Percentiles rank a stretch among this genome's conserved stretches.
phyloP scores from a whole-genome alignment of 345 rosid species.

The Euphorbia pulcherrima region DNA sequence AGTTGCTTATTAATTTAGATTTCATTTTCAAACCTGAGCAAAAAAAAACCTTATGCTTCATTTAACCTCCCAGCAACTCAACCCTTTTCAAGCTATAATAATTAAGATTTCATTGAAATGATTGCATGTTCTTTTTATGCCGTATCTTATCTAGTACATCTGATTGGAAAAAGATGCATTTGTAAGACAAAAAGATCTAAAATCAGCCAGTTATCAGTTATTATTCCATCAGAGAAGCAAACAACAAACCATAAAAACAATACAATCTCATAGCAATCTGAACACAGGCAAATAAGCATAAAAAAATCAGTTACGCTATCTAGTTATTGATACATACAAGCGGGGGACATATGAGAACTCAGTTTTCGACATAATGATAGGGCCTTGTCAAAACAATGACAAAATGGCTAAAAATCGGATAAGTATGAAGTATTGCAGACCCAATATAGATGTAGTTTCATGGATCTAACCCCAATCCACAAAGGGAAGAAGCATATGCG shows the following conservation, averaged over 20 bases:
- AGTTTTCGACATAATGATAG: not conserved
- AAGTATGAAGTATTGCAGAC: too few relatives aligned
- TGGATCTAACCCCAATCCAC: conserved; percentile 73
- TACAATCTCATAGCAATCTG: not conserved
- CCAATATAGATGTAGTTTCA: not conserved
- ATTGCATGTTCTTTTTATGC: not conserved
- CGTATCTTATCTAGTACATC: not conserved
- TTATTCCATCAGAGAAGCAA: not conserved
- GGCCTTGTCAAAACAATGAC: not conserved
- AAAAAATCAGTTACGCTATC: not conserved
- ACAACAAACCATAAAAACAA: not conserved
- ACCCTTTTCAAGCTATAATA: not conserved
- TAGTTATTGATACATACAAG: not conserved
- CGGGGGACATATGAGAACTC: not conserved
- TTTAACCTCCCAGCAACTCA: not conserved
- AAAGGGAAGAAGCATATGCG: conserved; percentile 55
- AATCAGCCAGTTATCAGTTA: not conserved
- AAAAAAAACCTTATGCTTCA: too few relatives aligned
- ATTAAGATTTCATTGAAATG: not conserved
- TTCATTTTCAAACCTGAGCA: not conserved
- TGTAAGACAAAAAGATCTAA: not conserved
- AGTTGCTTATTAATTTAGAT: not conserved
- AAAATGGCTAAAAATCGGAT: not conserved
- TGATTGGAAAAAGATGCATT: conserved; percentile 5
- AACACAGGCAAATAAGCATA: not conserved